phyloP scores from a whole-genome alignment of 768 basidiomycete genomes.

The Tephrocybe sp. region DNA sequence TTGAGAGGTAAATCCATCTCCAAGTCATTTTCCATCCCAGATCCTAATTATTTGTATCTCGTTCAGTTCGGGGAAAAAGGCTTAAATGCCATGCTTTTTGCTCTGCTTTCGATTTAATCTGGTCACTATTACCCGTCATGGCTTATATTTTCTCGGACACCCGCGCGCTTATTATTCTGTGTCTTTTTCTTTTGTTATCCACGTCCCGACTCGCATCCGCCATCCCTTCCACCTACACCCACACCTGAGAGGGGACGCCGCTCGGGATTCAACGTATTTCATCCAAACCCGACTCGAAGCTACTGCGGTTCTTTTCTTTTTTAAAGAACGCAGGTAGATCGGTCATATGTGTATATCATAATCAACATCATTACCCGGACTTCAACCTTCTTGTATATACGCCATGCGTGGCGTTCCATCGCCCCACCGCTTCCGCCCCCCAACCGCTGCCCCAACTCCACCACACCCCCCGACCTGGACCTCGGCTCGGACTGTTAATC shows the following conservation, averaged over 20 bases:
- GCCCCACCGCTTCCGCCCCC: too few relatives aligned
- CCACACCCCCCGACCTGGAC: too few relatives aligned
- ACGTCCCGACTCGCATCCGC: conserved; percentile 8
- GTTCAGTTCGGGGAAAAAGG: conserved; percentile 3
- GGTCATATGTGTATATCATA: neutral
- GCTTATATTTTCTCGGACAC: conserved; percentile 18
- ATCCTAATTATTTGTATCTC: neutral
- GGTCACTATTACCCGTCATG: conserved; percentile 12
- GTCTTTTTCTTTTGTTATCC: neutral
- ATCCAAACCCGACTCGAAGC: neutral
- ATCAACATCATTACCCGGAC: too few relatives aligned
- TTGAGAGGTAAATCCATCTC: conserved; percentile 22
- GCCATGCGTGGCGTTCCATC: too few relatives aligned
- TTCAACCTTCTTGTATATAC: too few relatives aligned
- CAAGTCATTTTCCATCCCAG: neutral
- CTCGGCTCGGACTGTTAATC: too few relatives aligned
- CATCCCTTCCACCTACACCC: neutral
- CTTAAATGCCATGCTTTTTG: conserved; percentile 2
- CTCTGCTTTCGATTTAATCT: neutral
- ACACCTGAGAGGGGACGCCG: conserved; percentile 7
- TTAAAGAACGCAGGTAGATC: neutral
- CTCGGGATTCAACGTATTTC: neutral
- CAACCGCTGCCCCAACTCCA: too few relatives aligned
- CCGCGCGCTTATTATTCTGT: conserved; percentile 11
- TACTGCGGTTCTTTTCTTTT: neutral